Evolutionary conservation across 164 flowering plant species (phyloP).

Genomic region (Saururus chinensis): DNA sequence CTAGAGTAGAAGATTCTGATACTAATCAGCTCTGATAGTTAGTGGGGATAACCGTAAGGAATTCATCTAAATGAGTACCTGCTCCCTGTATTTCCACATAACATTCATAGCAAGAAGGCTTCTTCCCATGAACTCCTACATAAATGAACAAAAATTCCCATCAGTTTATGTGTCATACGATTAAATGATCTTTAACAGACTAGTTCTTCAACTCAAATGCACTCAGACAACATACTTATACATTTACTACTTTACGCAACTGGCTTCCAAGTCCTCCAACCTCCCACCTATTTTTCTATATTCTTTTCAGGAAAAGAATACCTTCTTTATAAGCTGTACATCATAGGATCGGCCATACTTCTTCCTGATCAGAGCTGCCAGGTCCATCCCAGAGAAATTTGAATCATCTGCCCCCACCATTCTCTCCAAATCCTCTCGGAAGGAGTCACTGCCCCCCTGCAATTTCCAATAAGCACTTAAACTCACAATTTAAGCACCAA

Average conservation of each 20-base stretch:
- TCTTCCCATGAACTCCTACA: conserved; percentile 95
- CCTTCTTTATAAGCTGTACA: conserved; percentile 92
- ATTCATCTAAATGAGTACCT: conserved; percentile 30
- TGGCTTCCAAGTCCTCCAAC: background rate
- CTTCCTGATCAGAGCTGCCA: conserved; percentile 85
- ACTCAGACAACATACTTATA: no score
- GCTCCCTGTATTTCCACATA: conserved; percentile 98
- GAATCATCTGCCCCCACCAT: conserved; percentile 83
- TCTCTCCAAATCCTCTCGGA: conserved; percentile 69
- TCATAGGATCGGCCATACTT: conserved; percentile 95
- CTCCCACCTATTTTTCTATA: no score
- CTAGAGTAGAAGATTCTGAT: no score
- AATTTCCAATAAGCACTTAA: background rate
- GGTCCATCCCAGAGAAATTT: conserved; percentile 70
- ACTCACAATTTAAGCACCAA: background rate
- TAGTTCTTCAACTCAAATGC: no score
- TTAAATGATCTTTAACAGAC: no score
- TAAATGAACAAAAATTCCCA: background rate
- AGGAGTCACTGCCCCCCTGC: conserved; percentile 44
- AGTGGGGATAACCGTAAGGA: no score
- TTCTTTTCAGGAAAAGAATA: conserved; percentile 9
- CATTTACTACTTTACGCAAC: no score
- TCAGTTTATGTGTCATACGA: background rate
- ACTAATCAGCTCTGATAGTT: no score
- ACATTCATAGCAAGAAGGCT: conserved; percentile 94